Evolutionary conservation across 805 yeast genomes (phyloP).

Genomic region (Cyberlindnera lachancei): DNA sequence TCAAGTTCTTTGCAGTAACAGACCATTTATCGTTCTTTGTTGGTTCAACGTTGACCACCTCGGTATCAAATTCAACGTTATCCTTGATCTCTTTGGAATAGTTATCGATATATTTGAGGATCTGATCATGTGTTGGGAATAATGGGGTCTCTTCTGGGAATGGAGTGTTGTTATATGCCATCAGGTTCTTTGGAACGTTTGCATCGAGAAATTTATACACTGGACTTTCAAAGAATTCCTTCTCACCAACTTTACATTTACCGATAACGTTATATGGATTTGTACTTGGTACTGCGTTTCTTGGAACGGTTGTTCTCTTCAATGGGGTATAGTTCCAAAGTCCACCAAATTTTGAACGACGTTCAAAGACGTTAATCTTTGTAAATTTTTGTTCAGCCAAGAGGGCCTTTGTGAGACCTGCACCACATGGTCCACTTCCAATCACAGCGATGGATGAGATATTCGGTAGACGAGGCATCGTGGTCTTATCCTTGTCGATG

Average conservation of each 20-base stretch:
- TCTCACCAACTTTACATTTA: slow-evolving; percentile 16
- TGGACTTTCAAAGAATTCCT: slow-evolving; percentile 40
- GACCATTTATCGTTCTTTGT: slow-evolving; percentile 34
- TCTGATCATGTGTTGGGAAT: slow-evolving; percentile 57
- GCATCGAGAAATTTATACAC: slow-evolving; percentile 65
- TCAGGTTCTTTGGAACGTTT: slow-evolving; percentile 54
- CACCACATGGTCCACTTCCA: slow-evolving; percentile 76
- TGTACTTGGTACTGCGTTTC: slow-evolving; percentile 22
- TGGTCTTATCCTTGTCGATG: too few species aligned
- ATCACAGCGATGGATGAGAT: slow-evolving; percentile 45
- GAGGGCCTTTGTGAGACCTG: slow-evolving; percentile 59
- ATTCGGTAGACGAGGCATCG: slow-evolving; percentile 1
- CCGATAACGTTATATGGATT: slow-evolving; percentile 20
- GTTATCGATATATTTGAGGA: slow-evolving; percentile 49
- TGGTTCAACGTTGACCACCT: slow-evolving; percentile 35
- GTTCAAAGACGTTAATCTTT: slow-evolving; percentile 51
- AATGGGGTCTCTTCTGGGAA: slow-evolving; percentile 39
- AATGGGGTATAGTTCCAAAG: slow-evolving; percentile 53
- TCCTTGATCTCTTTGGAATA: slow-evolving; percentile 41
- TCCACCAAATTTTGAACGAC: slow-evolving; percentile 60
- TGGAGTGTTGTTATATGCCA: slow-evolving; percentile 55
- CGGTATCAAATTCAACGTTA: slow-evolving; percentile 37
- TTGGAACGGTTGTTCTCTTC: slow-evolving; percentile 7
- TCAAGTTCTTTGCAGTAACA: slow-evolving; percentile 30
- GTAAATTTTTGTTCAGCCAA: slow-evolving; percentile 39